phyloP scores from a whole-genome alignment of 2,329 filamentous ascomycete species.

The Alternaria infectoria region DNA sequence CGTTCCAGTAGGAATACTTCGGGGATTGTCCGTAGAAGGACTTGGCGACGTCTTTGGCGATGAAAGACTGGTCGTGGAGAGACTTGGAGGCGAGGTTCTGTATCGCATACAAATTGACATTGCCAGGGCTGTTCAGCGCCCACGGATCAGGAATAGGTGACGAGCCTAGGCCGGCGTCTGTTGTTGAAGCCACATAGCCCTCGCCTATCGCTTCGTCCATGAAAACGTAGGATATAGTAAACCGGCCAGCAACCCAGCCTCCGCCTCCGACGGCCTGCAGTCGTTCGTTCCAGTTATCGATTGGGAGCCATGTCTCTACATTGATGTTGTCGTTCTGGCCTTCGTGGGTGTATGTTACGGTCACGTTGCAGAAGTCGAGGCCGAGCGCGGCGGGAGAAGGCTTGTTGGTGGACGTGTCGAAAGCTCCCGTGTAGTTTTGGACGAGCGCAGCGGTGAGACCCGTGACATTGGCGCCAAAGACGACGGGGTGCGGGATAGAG shows the following conservation, averaged over 20 bases:
- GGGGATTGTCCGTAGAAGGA: constrained; percentile 38
- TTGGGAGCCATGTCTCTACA: constrained; percentile 34
- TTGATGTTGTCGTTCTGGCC: constrained; percentile 44
- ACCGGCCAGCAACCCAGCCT: constrained; percentile 28
- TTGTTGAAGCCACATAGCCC: constrained; percentile 32
- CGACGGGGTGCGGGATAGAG: constrained; percentile 6
- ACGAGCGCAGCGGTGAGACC: constrained; percentile 17
- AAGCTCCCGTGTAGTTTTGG: constrained; percentile 19
- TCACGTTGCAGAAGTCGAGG: constrained; percentile 41
- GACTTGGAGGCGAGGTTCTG: constrained; percentile 45
- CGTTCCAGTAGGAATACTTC: constrained; percentile 41
- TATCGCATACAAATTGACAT: constrained; percentile 30
- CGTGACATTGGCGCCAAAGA: constrained; percentile 20
- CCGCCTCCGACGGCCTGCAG: constrained; percentile 26
- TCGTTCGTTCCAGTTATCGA: constrained; percentile 25
- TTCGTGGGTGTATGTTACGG: constrained; percentile 47
- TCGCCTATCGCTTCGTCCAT: constrained; percentile 24
- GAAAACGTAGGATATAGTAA: constrained; percentile 9
- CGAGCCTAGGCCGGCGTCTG: constrained; percentile 28
- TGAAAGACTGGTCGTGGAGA: constrained; percentile 37
- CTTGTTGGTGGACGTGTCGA: constrained; percentile 13
- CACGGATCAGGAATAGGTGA: constrained; percentile 11
- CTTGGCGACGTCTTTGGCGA: constrained; percentile 24
- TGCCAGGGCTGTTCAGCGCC: constrained; percentile 29
- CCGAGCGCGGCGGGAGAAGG: neutral